A percentile compares a stretch with the other conserved stretches of the same genome.
Conservation (phyloP, 768 basidiomycete species). For the Termitomyces bulborhizus region DNA sequence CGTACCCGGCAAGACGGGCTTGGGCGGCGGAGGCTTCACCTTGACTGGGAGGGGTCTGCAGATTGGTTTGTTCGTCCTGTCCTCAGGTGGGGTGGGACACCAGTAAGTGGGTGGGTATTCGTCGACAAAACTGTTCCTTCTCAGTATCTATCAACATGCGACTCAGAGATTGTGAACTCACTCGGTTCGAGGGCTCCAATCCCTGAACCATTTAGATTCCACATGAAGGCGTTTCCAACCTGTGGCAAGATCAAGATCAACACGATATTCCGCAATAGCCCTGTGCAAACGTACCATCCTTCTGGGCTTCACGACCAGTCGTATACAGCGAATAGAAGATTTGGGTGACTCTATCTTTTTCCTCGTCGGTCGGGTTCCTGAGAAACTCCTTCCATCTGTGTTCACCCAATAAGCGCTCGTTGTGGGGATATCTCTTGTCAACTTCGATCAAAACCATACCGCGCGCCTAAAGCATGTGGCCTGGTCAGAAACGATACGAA, state of each 20-base stretch:
- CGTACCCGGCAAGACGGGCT: constrained; percentile 21
- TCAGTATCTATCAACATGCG: background rate
- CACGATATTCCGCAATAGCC: background rate
- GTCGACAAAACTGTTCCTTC: constrained; percentile 19
- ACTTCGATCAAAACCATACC: constrained; percentile 47
- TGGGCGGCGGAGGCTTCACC: constrained; percentile 25
- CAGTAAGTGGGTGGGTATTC: constrained; percentile 37
- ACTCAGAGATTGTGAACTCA: constrained; percentile 12
- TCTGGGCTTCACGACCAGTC: constrained; percentile 37
- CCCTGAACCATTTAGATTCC: constrained; percentile 34
- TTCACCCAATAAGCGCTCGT: constrained; percentile 38
- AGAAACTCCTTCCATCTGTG: constrained; percentile 45
- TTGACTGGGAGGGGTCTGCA: constrained; percentile 37
- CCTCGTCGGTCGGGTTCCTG: constrained; percentile 29
- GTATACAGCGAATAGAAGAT: constrained; percentile 38
- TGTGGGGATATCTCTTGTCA: constrained; percentile 27
- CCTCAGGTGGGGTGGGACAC: constrained; percentile 35
- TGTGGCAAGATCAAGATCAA: constrained; percentile 10
- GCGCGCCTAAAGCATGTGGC: constrained; percentile 24
- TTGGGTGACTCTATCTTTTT: constrained; percentile 28
- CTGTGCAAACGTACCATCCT: constrained; percentile 35
- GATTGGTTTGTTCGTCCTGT: constrained; percentile 35
- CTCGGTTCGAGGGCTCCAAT: constrained; percentile 29
- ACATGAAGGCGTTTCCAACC: constrained; percentile 48
- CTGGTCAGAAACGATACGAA: constrained; percentile 1